These are phyloP conservation scores for Phyllosticta ampelicida DNA, from an alignment of 2,329 filamentous ascomycete species.

Conservation along the genomic window DNA sequence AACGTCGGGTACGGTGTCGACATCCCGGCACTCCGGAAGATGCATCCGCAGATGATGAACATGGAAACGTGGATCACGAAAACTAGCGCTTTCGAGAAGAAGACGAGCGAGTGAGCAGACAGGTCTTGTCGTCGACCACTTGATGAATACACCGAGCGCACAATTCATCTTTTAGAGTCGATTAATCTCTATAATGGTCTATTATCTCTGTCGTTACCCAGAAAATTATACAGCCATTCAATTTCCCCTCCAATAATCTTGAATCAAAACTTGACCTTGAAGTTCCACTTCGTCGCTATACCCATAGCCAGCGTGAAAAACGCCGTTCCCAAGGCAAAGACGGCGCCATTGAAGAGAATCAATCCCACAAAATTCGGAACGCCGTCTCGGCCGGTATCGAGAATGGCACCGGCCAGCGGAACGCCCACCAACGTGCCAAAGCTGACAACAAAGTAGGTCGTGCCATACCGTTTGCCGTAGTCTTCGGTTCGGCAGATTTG, in stretches of 20 bases:
- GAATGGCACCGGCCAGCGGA: conserved; percentile 47
- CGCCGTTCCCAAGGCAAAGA: conserved; percentile 14
- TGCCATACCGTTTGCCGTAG: conserved; percentile 52
- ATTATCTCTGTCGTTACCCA: neutral
- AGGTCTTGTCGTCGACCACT: neutral
- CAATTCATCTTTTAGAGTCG: neutral
- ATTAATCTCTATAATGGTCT: neutral
- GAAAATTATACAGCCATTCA: neutral
- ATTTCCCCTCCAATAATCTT: neutral
- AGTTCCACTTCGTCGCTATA: conserved; percentile 14
- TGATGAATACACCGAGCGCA: no score
- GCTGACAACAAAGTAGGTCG: conserved; percentile 47
- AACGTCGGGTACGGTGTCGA: conserved; percentile 38
- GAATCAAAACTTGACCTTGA: conserved; percentile 3
- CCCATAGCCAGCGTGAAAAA: conserved; percentile 14
- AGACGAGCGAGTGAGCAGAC: neutral
- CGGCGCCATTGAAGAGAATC: conserved; percentile 16
- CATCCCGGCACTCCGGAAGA: conserved; percentile 30
- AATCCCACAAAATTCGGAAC: conserved; percentile 13
- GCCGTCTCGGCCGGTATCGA: conserved; percentile 12
- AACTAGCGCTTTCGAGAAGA: conserved; percentile 31
- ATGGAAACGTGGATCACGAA: conserved; percentile 40
- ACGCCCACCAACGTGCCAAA: conserved; percentile 53
- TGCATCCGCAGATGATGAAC: conserved; percentile 36
- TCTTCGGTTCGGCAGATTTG: conserved; percentile 48